phyloP scores from a whole-genome alignment of 805 yeast species.

The Crinitomyces ghanaensis region DNA sequence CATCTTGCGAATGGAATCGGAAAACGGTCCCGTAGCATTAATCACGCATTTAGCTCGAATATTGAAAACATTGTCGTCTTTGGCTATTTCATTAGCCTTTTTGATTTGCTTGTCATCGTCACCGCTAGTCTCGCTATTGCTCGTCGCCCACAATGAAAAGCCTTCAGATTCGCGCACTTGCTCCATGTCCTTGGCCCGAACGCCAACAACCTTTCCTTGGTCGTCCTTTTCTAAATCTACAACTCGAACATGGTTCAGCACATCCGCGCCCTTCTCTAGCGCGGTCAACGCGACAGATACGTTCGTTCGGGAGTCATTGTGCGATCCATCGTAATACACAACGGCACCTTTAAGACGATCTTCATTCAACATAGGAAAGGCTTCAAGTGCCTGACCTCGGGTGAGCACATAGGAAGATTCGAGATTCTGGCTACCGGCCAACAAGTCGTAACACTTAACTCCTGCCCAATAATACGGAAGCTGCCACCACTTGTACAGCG shows the following conservation, averaged over 20 bases:
- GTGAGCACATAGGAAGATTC: conserved; percentile 65
- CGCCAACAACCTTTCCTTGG: conserved; percentile 55
- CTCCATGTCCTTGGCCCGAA: conserved; percentile 55
- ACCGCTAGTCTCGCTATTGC: too few relatives aligned
- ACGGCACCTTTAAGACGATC: conserved; percentile 75
- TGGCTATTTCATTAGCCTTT: too few relatives aligned
- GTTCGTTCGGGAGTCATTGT: conserved; percentile 88
- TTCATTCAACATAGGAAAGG: conserved; percentile 79
- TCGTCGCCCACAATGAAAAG: too few relatives aligned
- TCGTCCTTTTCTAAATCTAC: conserved; percentile 57
- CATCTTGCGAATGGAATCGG: conserved; percentile 77
- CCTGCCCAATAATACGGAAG: conserved; percentile 89
- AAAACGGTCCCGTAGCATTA: conserved; percentile 92
- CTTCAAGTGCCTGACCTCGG: conserved; percentile 50
- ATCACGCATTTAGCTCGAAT: conserved; percentile 66
- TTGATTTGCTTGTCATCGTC: too few relatives aligned
- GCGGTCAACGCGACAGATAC: conserved; percentile 80
- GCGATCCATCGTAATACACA: conserved; percentile 91
- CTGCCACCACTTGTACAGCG: conserved; percentile 95
- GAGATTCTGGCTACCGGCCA: conserved; percentile 83
- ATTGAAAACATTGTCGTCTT: conserved; percentile 32
- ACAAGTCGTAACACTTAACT: conserved; percentile 80
- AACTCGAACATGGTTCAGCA: conserved; percentile 78
- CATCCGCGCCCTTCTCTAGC: conserved; percentile 76
- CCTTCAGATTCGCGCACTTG: too few relatives aligned